Evolutionary conservation across 2,329 filamentous ascomycete species (phyloP).

Genomic region (Xylariales sp.): DNA sequence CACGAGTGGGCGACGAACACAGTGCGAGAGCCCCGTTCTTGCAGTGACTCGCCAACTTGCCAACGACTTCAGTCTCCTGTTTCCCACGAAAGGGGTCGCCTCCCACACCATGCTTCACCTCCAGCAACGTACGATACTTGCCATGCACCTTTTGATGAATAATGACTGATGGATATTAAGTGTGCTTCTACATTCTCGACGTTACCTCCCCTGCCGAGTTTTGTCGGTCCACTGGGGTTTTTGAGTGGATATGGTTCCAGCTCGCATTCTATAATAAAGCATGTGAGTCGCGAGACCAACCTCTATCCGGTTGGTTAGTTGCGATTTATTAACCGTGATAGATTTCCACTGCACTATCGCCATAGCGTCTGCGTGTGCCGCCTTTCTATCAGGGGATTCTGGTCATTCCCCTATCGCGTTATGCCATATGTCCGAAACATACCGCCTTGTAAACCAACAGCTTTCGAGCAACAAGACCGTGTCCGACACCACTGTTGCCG

Average conservation of each 20-base stretch:
- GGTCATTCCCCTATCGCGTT: constrained; percentile 32
- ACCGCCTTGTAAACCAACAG: constrained; percentile 40
- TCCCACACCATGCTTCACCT: constrained; percentile 23
- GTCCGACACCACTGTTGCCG: constrained; percentile 45
- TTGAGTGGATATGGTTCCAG: constrained; percentile 31
- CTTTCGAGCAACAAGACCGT: constrained; percentile 42
- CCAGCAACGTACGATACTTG: constrained; percentile 21
- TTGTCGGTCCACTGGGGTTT: constrained; percentile 17
- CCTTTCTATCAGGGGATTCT: constrained; percentile 25
- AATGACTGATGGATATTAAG: constrained; percentile 20
- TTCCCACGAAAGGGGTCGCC: constrained; percentile 8
- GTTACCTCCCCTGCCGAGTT: constrained; percentile 26
- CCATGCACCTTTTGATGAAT: not conserved
- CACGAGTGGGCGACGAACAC: not conserved
- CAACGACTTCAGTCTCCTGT: constrained; percentile 14
- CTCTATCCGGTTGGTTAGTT: not conserved
- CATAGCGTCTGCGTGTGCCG: constrained; percentile 29
- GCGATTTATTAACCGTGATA: not conserved
- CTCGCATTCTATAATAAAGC: constrained; percentile 34
- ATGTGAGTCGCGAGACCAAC: constrained; percentile 17
- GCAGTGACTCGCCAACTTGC: constrained; percentile 23
- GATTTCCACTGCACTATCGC: constrained; percentile 36
- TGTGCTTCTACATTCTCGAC: constrained; percentile 27
- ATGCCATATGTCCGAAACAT: constrained; percentile 42
- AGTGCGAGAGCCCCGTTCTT: constrained; percentile 11